phyloP scores from a whole-genome alignment of 2,329 filamentous ascomycete genomes.

The Didymella sp. region DNA sequence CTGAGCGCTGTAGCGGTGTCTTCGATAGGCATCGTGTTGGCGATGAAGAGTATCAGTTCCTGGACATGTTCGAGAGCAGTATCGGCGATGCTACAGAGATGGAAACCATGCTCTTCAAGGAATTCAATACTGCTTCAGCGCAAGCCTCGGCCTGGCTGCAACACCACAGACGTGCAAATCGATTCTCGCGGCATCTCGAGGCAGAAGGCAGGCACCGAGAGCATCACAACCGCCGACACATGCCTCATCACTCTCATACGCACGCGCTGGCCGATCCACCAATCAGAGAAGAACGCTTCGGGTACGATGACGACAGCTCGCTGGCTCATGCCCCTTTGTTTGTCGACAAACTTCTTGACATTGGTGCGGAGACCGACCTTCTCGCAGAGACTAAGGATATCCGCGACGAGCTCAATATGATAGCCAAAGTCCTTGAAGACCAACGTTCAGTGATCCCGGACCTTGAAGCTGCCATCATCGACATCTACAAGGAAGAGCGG shows the following conservation, averaged over 20 bases:
- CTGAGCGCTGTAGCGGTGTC: constrained; percentile 64
- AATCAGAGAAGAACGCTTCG: constrained; percentile 37
- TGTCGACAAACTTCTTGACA: constrained; percentile 65
- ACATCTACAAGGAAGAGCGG: constrained; percentile 48
- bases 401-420: constrained; percentile 70
- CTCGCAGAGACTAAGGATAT: constrained; percentile 72
- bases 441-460: constrained; percentile 58
- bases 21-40: constrained; percentile 66
- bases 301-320: constrained; percentile 37
- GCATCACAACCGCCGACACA: constrained; percentile 38
- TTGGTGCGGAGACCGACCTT: constrained; percentile 66
- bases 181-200: constrained; percentile 48
- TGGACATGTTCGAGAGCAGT: constrained; percentile 71
- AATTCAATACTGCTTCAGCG: constrained; percentile 66
- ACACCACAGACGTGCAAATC: constrained; percentile 54
- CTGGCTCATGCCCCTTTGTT: constrained; percentile 51
- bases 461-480: constrained; percentile 54
- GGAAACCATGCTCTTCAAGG: constrained; percentile 66
- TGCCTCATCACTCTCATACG: constrained; percentile 37
- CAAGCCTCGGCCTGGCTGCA: constrained; percentile 64
- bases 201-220: constrained; percentile 43
- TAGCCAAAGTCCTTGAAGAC: constrained; percentile 60
- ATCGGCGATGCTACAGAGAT: constrained; percentile 60
- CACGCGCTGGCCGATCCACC: constrained; percentile 38
- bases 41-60: constrained; percentile 67